Evolutionary conservation across 805 yeast genomes (phyloP).

Genomic region (Ogataea siamensis): DNA sequence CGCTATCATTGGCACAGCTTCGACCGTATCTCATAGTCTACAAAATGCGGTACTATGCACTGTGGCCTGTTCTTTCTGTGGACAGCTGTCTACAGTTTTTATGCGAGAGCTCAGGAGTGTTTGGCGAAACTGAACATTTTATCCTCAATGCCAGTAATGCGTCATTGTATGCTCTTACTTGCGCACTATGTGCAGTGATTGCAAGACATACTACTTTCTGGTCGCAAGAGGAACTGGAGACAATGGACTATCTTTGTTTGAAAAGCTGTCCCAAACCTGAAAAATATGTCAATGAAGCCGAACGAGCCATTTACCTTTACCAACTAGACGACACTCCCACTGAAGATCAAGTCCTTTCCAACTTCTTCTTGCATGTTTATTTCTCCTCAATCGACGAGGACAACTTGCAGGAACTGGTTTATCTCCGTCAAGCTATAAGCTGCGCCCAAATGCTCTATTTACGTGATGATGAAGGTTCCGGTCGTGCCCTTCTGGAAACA

Average conservation of each 20-base stretch:
- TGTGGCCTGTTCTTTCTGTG: background rate
- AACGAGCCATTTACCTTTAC: background rate
- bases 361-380: background rate
- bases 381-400: background rate
- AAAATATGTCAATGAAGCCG: background rate
- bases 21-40: background rate
- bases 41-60: background rate
- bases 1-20: background rate
- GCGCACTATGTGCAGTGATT: background rate
- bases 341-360: background rate
- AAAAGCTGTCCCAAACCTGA: background rate
- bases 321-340: background rate
- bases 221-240: background rate
- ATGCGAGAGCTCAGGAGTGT: background rate
- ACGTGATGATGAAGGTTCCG: background rate
- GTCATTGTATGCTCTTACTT: background rate
- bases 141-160: background rate
- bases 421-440: constrained; percentile 3
- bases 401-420: constrained; percentile 1
- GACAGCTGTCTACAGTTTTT: background rate
- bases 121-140: background rate
- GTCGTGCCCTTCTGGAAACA: background rate
- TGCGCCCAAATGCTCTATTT: constrained; percentile 1
- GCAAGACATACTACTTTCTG: background rate
- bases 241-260: background rate